These are phyloP conservation scores for Iris macrosiphon DNA, from an alignment of 106 monocot species.

Conservation along the genomic window DNA sequence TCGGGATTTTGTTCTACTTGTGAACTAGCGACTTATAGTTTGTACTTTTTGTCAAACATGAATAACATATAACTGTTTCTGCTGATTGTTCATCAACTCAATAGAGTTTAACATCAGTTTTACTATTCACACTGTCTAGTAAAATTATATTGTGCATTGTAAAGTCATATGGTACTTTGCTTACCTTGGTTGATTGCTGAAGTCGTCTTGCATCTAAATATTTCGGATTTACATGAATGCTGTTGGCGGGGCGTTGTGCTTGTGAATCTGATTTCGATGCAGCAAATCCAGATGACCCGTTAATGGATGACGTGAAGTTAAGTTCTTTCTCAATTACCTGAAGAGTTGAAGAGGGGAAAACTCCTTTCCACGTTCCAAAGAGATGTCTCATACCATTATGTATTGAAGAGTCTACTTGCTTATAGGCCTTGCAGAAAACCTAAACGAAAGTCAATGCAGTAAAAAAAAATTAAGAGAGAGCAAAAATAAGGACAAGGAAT, in stretches of 20 bases:
- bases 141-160: background rate
- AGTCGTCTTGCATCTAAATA: slow-evolving; percentile 93
- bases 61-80: too few species aligned
- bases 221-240: slow-evolving; percentile 98
- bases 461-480: background rate
- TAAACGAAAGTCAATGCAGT: slow-evolving; percentile 14
- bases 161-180: background rate
- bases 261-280: slow-evolving; percentile 51
- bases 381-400: slow-evolving; percentile 94
- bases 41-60: background rate
- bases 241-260: slow-evolving; percentile 47
- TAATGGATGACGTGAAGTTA: slow-evolving; percentile 39
- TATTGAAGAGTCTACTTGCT: slow-evolving; percentile 81
- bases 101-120: background rate
- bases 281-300: slow-evolving; percentile 69
- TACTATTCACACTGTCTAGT: background rate
- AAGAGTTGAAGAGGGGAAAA: slow-evolving; percentile 66
- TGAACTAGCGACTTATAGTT: background rate
- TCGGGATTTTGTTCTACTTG: background rate
- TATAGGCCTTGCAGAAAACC: slow-evolving; percentile 99
- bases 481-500: background rate
- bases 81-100: too few species aligned
- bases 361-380: slow-evolving; percentile 97
- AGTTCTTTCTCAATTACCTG: slow-evolving; percentile 91
- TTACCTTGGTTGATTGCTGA: slow-evolving; percentile 57